These are phyloP conservation scores for Chalciporus piperatus DNA, from an alignment of 768 basidiomycete species.

Conservation along the genomic window DNA sequence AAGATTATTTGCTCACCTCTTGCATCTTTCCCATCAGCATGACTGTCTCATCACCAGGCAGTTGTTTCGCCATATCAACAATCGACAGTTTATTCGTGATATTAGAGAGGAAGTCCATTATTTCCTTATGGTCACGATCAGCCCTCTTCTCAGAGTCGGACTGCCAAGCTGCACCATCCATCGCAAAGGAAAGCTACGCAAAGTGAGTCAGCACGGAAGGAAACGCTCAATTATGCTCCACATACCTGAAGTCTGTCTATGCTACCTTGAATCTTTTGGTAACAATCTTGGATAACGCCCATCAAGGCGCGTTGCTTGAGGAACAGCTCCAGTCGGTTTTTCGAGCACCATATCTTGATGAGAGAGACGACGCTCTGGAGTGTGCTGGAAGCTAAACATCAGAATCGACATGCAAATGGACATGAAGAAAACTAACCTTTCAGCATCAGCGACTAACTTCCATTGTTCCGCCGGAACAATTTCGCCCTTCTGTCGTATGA, in stretches of 20 bases:
- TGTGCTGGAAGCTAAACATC: conserved; percentile 18
- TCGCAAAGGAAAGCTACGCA: conserved; percentile 41
- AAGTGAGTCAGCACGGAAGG: conserved; percentile 1
- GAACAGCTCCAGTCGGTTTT: conserved; percentile 41
- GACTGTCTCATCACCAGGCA: conserved; percentile 33
- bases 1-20: conserved; percentile 30
- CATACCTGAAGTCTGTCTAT: conserved; percentile 46
- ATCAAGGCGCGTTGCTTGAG: conserved; percentile 45
- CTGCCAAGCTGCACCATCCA: conserved; percentile 50
- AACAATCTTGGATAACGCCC: conserved; percentile 45
- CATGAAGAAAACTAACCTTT: conserved; percentile 23
- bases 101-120: conserved; percentile 42
- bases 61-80: conserved; percentile 31
- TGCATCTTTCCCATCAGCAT: conserved; percentile 51
- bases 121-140: conserved; percentile 42
- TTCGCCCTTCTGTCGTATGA: conserved; percentile 35
- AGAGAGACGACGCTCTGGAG: conserved; percentile 36
- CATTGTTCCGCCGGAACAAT: conserved; percentile 30
- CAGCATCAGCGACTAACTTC: conserved; percentile 31
- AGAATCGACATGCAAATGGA: conserved; percentile 7
- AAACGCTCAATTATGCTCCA: not conserved
- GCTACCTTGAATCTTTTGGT: conserved; percentile 45
- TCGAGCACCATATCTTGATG: conserved; percentile 44
- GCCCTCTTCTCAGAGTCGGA: conserved; percentile 36
- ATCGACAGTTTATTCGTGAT: conserved; percentile 41